These are phyloP conservation scores for Geotrichum macrosporum DNA, from an alignment of 1,139 yeast species.

Conservation along the genomic window DNA sequence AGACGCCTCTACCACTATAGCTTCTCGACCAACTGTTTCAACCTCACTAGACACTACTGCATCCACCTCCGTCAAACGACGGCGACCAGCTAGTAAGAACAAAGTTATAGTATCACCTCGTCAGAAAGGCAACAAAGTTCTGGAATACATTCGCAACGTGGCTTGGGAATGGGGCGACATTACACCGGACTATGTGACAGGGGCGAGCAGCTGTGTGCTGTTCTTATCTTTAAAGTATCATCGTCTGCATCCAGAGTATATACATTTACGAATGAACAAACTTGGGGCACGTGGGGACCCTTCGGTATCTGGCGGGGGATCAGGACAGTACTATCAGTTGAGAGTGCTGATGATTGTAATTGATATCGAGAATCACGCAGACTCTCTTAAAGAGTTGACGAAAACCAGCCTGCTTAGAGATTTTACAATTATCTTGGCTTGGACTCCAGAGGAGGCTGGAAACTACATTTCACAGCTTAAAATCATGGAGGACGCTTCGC, in stretches of 20 bases:
- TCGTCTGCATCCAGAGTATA: constrained; percentile 81
- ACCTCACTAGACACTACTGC: neutral
- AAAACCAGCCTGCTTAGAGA: constrained; percentile 68
- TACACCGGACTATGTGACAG: constrained; percentile 57
- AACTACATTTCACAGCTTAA: constrained; percentile 48
- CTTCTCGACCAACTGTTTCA: neutral
- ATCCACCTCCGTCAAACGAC: constrained; percentile 10
- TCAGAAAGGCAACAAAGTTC: constrained; percentile 59
- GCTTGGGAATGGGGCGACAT: constrained; percentile 48
- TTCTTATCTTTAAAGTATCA: constrained; percentile 77
- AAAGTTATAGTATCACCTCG: constrained; percentile 48
- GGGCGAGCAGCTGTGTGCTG: constrained; percentile 62
- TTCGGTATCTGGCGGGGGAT: neutral
- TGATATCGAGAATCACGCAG: constrained; percentile 73
- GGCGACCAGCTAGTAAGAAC: constrained; percentile 25
- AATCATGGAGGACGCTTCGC: constrained; percentile 9
- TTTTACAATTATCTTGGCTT: constrained; percentile 61
- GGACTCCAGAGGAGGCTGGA: constrained; percentile 85
- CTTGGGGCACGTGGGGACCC: constrained; percentile 34
- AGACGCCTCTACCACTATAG: constrained; percentile 6
- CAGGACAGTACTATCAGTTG: constrained; percentile 44
- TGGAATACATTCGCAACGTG: constrained; percentile 47
- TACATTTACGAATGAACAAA: constrained; percentile 63
- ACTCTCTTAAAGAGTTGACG: constrained; percentile 62
- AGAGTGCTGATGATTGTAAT: constrained; percentile 68